Conservation (phyloP, 305 asterid genomes). For the Caryopteris hybrid region DNA sequence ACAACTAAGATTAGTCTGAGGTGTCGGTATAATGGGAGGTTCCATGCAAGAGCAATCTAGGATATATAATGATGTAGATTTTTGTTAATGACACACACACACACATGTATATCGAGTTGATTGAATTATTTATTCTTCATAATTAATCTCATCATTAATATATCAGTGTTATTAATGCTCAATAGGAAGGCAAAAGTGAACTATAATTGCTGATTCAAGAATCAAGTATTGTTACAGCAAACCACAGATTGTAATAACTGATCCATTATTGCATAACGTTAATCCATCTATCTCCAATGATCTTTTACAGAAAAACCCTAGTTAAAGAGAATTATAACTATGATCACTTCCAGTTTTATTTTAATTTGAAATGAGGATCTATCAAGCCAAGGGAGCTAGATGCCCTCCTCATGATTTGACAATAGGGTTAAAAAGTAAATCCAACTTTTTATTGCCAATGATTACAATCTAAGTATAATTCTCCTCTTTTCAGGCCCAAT, state of each 20-base stretch:
- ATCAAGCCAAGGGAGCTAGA: constrained; percentile 36
- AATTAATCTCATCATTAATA: constrained; percentile 22
- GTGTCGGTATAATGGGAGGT: background rate
- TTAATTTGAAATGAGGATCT: constrained; percentile 37
- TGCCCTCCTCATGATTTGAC: constrained; percentile 47
- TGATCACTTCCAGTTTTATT: constrained; percentile 6
- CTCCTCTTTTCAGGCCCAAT: constrained; percentile 29
- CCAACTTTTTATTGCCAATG: constrained; percentile 59
- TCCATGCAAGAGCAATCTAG: constrained; percentile 21
- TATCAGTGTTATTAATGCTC: background rate
- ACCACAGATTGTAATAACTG: background rate
- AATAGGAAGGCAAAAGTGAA: constrained; percentile 27
- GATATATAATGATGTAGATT: constrained; percentile 5
- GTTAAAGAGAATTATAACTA: background rate
- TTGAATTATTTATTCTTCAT: constrained; percentile 16
- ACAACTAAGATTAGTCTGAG: too few relatives aligned
- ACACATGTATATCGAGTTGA: background rate
- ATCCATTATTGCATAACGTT: constrained; percentile 3
- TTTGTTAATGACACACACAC: background rate
- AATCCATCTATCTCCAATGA: background rate
- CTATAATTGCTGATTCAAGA: constrained; percentile 22
- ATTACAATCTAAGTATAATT: constrained; percentile 33
- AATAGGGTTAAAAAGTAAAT: constrained; percentile 59
- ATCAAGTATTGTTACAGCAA: background rate
- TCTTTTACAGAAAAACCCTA: constrained; percentile 15